Conservation (phyloP, 495 filamentous ascomycete species). For the Penicillium simplicissimum region DNA sequence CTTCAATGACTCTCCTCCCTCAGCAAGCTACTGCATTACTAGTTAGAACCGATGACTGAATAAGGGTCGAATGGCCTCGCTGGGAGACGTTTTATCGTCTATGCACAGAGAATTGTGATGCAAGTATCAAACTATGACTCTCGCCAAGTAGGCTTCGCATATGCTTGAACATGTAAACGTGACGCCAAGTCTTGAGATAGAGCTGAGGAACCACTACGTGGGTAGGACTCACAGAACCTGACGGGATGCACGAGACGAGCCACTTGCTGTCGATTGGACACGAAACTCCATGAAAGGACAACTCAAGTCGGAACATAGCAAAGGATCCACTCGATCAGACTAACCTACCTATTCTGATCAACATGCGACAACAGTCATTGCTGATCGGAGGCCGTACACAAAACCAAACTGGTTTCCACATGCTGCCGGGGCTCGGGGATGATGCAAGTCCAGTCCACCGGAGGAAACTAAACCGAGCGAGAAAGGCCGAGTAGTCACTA, state of each 20-base stretch:
- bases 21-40: too few species aligned
- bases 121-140: background rate
- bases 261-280: background rate
- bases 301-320: background rate
- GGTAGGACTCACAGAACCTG: too few species aligned
- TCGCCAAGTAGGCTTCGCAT: background rate
- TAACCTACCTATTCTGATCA: background rate
- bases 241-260: too few species aligned
- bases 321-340: background rate
- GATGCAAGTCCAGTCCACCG: conserved; percentile 16
- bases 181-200: too few species aligned
- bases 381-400: background rate
- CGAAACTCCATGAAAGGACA: background rate
- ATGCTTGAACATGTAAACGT: background rate
- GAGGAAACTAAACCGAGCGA: conserved; percentile 22
- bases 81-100: background rate
- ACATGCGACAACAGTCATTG: background rate
- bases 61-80: background rate
- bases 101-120: background rate
- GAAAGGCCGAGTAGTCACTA: background rate
- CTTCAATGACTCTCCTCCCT: too few species aligned
- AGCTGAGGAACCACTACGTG: too few species aligned
- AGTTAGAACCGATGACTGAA: background rate
- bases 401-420: background rate
- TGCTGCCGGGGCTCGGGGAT: conserved; percentile 1